Conservation (phyloP, 208 protist species). For the Crithidia brevicula region DNA sequence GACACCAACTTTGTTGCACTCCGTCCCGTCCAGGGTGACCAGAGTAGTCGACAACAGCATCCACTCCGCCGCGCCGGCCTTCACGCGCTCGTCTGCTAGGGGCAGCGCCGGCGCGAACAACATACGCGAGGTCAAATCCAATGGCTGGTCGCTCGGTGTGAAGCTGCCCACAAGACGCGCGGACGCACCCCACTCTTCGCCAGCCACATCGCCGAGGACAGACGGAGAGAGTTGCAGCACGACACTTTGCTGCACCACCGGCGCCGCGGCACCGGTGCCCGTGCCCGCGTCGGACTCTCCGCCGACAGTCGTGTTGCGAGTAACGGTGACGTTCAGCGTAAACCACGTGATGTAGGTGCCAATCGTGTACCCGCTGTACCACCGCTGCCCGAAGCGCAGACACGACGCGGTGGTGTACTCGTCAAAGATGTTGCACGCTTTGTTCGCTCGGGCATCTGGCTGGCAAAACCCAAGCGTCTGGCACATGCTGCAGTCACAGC, state of each 20-base stretch:
- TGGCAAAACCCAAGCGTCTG: conserved; percentile 64
- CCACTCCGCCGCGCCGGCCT: conserved; percentile 70
- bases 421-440: conserved; percentile 66
- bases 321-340: conserved; percentile 60
- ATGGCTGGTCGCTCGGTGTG: conserved; percentile 46
- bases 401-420: conserved; percentile 71
- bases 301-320: conserved; percentile 24
- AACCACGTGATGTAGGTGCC: conserved; percentile 64
- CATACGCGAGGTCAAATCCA: conserved; percentile 68
- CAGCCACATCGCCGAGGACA: conserved; percentile 33
- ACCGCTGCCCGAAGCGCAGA: conserved; percentile 74
- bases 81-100: conserved; percentile 39
- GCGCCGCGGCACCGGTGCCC: neutral
- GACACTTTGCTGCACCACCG: conserved; percentile 15
- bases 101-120: conserved; percentile 71
- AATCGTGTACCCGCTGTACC: conserved; percentile 88
- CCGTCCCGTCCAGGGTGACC: conserved; percentile 72
- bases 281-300: too few species aligned
- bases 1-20: conserved; percentile 92
- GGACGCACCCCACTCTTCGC: conserved; percentile 41
- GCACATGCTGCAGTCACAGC: conserved; percentile 81
- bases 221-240: conserved; percentile 59
- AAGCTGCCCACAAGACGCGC: conserved; percentile 83
- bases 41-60: conserved; percentile 67
- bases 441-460: conserved; percentile 48